Evolutionary conservation across 2,329 filamentous ascomycete genomes (phyloP), one percentile per base, ranked within the genome.

Genomic region (Teratosphaeria viscida): DNA sequence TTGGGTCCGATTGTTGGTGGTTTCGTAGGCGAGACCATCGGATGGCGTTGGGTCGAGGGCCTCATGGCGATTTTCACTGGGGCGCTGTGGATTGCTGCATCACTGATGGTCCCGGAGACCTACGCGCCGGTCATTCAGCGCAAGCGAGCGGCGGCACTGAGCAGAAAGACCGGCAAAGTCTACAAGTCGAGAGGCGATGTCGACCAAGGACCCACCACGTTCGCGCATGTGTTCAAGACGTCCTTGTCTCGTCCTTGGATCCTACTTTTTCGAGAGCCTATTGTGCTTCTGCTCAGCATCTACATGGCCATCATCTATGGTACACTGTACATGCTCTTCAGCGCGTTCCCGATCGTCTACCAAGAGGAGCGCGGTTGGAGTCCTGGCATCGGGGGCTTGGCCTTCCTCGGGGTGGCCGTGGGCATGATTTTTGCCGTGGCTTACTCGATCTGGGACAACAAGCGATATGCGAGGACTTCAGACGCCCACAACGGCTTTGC

Each of bases 21-120:
- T 5, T 90, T 88, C 69, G 76, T 88, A 0, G 82, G 83, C 23
- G 76, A 85, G 67, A 77, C 78, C 1, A 78, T 78, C 3, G 85
- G 85, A 52, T 89, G 86, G 86, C 78, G 83, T 63, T 89, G 86
- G 87, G 81, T 88, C 32, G 78, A 83, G 72, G 84, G 83, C 2
- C 72, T 87, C 59, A 78, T 84, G 72, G 77, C 81, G 56, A 82
- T 84, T 61, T 85, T 88, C 69, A 85, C 82, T 2, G 84, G 83
- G 10, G 72, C 79, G 11, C 77, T 87, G 56, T 86, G 82, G 80
- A 77, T 85, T 54, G 55, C 78, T 53, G 79, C 78, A 58, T 68
- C 76, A 0, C 61, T 84, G 34, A 63, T 78, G 39, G 77, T 85
- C 3, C 83, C 82, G 2, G 83, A 85, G 71, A 86, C 83, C 0